Conservation (phyloP, 2,329 filamentous ascomycete species). For the Aspergillus aculeatus region DNA sequence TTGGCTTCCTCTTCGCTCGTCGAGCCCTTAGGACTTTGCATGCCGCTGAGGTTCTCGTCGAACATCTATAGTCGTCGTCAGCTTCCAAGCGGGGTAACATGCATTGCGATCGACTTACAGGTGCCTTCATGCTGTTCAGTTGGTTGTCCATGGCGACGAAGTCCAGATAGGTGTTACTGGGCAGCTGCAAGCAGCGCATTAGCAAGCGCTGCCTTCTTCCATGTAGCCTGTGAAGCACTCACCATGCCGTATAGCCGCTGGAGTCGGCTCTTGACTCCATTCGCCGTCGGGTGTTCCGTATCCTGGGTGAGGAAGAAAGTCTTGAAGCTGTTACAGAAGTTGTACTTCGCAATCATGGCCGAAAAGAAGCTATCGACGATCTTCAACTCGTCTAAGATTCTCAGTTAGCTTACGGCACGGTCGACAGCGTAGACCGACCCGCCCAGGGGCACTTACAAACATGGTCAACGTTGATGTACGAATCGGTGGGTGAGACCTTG, state of each 20-base stretch:
- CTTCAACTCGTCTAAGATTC: not conserved
- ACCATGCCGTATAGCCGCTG: not conserved
- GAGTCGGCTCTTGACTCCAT: not conserved
- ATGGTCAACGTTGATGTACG: conserved; percentile 6
- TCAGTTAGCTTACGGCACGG: not conserved
- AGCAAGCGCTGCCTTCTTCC: not conserved
- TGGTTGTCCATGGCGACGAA: not conserved
- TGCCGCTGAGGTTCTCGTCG: not conserved
- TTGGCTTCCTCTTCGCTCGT: not conserved
- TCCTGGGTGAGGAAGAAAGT: not conserved
- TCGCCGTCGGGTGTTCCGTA: not conserved
- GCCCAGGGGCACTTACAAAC: not conserved
- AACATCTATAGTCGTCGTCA: not conserved
- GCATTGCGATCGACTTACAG: not conserved
- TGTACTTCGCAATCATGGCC: not conserved
- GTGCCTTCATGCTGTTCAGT: not conserved
- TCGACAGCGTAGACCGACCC: too few relatives aligned
- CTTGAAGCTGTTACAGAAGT: conserved; percentile 1
- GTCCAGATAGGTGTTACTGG: not conserved
- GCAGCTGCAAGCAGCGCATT: not conserved
- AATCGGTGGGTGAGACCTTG: not conserved
- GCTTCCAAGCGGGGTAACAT: too few relatives aligned
- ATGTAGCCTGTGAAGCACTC: not conserved
- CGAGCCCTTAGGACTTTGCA: not conserved
- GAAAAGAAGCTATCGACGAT: not conserved